These are phyloP conservation scores for Phyllosticta ampelicida DNA, from an alignment of 2,329 filamentous ascomycete genomes.

Conservation along the genomic window DNA sequence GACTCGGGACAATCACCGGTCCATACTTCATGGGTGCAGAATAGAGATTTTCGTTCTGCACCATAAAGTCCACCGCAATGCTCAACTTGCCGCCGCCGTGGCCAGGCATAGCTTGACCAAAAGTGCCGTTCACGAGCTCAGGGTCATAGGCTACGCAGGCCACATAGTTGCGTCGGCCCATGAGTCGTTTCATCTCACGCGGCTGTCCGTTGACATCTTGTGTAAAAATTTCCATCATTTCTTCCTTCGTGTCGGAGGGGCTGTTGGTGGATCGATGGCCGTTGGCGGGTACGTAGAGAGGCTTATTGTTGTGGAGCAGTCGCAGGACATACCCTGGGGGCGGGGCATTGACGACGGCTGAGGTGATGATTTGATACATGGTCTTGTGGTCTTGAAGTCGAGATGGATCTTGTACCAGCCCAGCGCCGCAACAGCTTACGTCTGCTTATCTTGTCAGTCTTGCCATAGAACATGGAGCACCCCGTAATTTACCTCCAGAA, in stretches of 20 bases:
- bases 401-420: conserved; percentile 84
- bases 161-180: conserved; percentile 87
- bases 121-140: conserved; percentile 51
- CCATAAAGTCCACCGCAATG: conserved; percentile 90
- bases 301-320: conserved; percentile 89
- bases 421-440: conserved; percentile 84
- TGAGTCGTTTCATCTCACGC: conserved; percentile 79
- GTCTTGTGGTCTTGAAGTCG: conserved; percentile 94
- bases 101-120: conserved; percentile 29
- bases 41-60: conserved; percentile 79
- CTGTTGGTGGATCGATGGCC: conserved; percentile 60
- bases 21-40: conserved; percentile 87
- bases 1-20: conserved; percentile 79
- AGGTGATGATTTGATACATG: conserved; percentile 97
- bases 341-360: conserved; percentile 82
- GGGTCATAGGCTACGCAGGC: conserved; percentile 92
- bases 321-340: conserved; percentile 79
- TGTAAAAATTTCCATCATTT: conserved; percentile 99
- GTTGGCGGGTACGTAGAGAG: conserved; percentile 83
- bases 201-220: conserved; percentile 77
- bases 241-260: conserved; percentile 88
- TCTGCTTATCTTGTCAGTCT: conserved; percentile 34
- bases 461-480: conserved; percentile 1
- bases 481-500: conserved; percentile 54
- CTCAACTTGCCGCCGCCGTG: conserved; percentile 49